Percentiles rank a stretch among this genome's conserved stretches.
These are phyloP conservation scores for Paralagenidium karlingii DNA, from an alignment of 352 stramenopile species.

Conservation along the genomic window DNA sequence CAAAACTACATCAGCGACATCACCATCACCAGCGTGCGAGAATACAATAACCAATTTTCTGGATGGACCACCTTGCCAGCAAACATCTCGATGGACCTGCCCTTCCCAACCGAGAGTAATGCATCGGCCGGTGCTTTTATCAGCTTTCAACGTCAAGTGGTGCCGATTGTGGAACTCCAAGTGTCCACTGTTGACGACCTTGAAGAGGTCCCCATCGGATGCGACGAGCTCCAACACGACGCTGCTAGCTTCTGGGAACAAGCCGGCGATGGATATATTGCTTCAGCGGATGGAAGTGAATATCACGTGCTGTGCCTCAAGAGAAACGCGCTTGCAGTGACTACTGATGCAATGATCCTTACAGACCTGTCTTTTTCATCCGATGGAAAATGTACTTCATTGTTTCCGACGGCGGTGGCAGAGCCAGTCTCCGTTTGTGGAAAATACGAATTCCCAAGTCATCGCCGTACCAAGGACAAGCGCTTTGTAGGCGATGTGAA, in stretches of 20 bases:
- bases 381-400: no score
- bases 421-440: no score
- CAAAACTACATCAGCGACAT: constrained; percentile 35
- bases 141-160: constrained; percentile 17
- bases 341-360: no score
- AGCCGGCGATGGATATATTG: constrained; percentile 5
- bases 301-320: constrained; percentile 15
- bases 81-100: constrained; percentile 10
- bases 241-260: constrained; percentile 12
- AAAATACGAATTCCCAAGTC: no score
- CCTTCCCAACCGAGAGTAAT: constrained; percentile 1
- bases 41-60: constrained; percentile 28
- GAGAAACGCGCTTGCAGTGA: no score
- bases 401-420: no score
- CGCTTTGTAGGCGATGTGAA: no score
- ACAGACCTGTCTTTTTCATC: no score
- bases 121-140: constrained; percentile 12
- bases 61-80: constrained; percentile 25
- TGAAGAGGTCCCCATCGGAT: constrained; percentile 7
- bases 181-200: constrained; percentile 14
- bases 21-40: constrained; percentile 18
- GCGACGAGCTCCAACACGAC: constrained; percentile 13
- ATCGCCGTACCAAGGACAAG: no score
- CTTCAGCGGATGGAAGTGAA: constrained; percentile 1
- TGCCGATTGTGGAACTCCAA: constrained; percentile 17